These are phyloP conservation scores for Xanthoceras sorbifolium DNA, from an alignment of 345 rosid genomes.

Conservation along the genomic window DNA sequence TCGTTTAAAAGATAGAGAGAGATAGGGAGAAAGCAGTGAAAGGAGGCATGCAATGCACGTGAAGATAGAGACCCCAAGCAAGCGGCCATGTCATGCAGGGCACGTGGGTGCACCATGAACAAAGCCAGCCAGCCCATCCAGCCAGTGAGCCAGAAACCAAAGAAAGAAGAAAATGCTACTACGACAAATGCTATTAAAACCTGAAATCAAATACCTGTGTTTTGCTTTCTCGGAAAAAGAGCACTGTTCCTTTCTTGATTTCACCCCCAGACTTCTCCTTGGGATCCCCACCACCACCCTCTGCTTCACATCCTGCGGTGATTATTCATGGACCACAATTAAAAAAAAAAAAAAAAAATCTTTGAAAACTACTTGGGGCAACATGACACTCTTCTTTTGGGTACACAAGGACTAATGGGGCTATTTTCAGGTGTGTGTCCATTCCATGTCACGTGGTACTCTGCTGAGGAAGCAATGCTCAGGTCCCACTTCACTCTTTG, in stretches of 20 bases:
- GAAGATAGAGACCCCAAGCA: slow-evolving; percentile 18
- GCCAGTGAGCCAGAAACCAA: not conserved
- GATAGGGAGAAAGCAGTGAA: too few relatives aligned
- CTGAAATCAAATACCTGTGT: not conserved
- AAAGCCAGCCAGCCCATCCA: not conserved
- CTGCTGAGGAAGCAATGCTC: slow-evolving; percentile 25
- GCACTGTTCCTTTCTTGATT: slow-evolving; percentile 14
- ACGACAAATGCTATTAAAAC: too few relatives aligned
- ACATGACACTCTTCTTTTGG: not conserved
- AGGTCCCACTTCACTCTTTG: slow-evolving; percentile 10
- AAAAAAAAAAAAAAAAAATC: too few relatives aligned
- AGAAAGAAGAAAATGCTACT: not conserved
- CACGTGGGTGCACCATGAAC: slow-evolving; percentile 31
- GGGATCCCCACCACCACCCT: slow-evolving; percentile 6
- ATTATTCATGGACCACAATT: slow-evolving; percentile 19
- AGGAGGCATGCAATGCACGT: slow-evolving; percentile 20
- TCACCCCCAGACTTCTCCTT: not conserved
- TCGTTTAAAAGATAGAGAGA: too few relatives aligned
- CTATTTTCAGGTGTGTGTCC: slow-evolving; percentile 22
- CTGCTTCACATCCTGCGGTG: not conserved
- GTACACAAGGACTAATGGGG: not conserved
- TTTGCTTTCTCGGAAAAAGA: slow-evolving; percentile 23
- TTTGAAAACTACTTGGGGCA: not conserved
- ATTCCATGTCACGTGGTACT: slow-evolving; percentile 26
- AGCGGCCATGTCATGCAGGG: slow-evolving; percentile 20